Conservation (phyloP, 176 grass and related monocot species). For the Triticum urartu region DNA sequence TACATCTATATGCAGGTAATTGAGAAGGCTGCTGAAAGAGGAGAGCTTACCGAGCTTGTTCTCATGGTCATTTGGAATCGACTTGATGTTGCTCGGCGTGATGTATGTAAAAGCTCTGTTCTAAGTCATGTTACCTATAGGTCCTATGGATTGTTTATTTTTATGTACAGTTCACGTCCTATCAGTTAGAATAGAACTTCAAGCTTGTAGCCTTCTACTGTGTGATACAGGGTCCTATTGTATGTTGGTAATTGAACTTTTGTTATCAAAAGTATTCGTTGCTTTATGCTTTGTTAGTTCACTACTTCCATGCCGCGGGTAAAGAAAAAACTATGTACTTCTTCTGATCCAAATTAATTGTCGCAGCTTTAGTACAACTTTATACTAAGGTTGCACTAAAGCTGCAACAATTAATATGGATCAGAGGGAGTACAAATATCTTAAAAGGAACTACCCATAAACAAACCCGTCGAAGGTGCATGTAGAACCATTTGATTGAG, state of each 20-base stretch:
- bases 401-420: too few relatives aligned
- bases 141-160: not conserved
- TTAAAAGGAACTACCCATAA: not conserved
- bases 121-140: not conserved
- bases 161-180: not conserved
- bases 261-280: slow-evolving; percentile 16
- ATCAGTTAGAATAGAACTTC: too few relatives aligned
- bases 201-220: not conserved
- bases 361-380: too few relatives aligned
- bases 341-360: too few relatives aligned
- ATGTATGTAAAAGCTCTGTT: slow-evolving; percentile 60
- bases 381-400: too few relatives aligned
- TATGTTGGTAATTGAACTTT: not conserved
- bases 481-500: not conserved
- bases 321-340: not conserved
- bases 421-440: not conserved
- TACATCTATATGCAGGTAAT: slow-evolving; percentile 54
- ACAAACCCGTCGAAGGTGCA: not conserved
- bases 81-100: slow-evolving; percentile 82
- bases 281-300: not conserved
- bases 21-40: slow-evolving; percentile 89
- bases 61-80: slow-evolving; percentile 99
- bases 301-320: not conserved
- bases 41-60: slow-evolving; percentile 87
- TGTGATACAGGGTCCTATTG: not conserved